Evolutionary conservation across 202 grass and related monocot genomes (phyloP).

Genomic region (Setaria italica): DNA sequence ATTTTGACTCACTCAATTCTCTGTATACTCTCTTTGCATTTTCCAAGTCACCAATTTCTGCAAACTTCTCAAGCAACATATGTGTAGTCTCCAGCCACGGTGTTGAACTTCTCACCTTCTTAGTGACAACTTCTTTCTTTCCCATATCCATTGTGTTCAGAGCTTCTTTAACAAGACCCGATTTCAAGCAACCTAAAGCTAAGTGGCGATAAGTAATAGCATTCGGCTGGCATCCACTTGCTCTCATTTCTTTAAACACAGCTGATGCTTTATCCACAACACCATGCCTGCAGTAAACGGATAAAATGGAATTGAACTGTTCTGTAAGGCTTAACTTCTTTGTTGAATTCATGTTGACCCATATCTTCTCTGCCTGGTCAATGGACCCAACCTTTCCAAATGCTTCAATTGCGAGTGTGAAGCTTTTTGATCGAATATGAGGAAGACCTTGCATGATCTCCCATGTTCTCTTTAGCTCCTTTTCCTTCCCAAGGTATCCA

Average conservation of each 20-base stretch:
- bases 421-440: constrained; percentile 75
- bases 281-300: constrained; percentile 82
- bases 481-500: constrained; percentile 77
- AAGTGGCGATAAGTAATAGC: constrained; percentile 95
- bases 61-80: constrained; percentile 80
- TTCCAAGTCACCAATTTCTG: constrained; percentile 75
- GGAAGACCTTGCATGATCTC: constrained; percentile 69
- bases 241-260: constrained; percentile 87
- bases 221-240: constrained; percentile 79
- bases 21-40: constrained; percentile 71
- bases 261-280: constrained; percentile 75
- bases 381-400: constrained; percentile 71
- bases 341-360: constrained; percentile 64
- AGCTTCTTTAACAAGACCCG: constrained; percentile 78
- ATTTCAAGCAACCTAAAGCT: constrained; percentile 85
- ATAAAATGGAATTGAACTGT: constrained; percentile 88
- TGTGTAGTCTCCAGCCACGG: constrained; percentile 93
- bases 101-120: constrained; percentile 73
- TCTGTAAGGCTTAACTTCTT: constrained; percentile 60
- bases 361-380: constrained; percentile 73
- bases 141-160: constrained; percentile 76
- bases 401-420: constrained; percentile 83
- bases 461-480: constrained; percentile 79
- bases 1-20: constrained; percentile 93
- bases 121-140: constrained; percentile 65